Evolutionary conservation across 495 filamentous ascomycete genomes (phyloP).

Genomic region (Lepidopterella palustris): DNA sequence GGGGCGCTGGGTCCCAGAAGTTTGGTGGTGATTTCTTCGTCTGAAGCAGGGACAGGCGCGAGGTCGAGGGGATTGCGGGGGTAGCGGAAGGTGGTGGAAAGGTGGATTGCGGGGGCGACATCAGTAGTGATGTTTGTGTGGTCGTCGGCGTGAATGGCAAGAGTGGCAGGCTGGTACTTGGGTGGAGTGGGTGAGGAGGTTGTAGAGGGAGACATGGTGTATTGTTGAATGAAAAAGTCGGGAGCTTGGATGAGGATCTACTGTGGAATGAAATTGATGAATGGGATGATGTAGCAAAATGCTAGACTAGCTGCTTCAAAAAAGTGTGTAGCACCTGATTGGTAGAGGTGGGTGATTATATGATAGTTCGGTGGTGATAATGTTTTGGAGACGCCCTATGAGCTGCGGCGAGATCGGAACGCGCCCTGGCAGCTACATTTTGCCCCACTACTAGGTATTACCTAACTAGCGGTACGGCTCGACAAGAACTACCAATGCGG

Average conservation of each 20-base stretch:
- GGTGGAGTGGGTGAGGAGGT: slow-evolving; percentile 4
- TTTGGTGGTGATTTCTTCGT: neutral
- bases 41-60: slow-evolving; percentile 9
- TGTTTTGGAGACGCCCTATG: neutral
- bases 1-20: slow-evolving; percentile 8
- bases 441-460: neutral
- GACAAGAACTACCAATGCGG: too few species aligned
- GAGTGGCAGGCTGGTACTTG: slow-evolving; percentile 51
- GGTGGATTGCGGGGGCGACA: slow-evolving; percentile 78
- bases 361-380: neutral
- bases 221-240: neutral
- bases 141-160: slow-evolving; percentile 84
- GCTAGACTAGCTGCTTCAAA: too few species aligned
- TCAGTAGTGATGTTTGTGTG: slow-evolving; percentile 61
- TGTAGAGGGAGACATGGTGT: neutral
- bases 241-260: neutral
- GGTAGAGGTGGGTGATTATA: neutral
- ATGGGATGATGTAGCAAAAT: too few species aligned
- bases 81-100: slow-evolving; percentile 86
- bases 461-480: too few species aligned
- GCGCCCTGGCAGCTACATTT: neutral
- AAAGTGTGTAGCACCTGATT: too few species aligned
- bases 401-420: neutral
- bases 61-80: slow-evolving; percentile 34
- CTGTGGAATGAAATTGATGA: too few species aligned